Evolutionary conservation across 2,329 filamentous ascomycete species (phyloP).

Genomic region (Ceratocystis albifundus): DNA sequence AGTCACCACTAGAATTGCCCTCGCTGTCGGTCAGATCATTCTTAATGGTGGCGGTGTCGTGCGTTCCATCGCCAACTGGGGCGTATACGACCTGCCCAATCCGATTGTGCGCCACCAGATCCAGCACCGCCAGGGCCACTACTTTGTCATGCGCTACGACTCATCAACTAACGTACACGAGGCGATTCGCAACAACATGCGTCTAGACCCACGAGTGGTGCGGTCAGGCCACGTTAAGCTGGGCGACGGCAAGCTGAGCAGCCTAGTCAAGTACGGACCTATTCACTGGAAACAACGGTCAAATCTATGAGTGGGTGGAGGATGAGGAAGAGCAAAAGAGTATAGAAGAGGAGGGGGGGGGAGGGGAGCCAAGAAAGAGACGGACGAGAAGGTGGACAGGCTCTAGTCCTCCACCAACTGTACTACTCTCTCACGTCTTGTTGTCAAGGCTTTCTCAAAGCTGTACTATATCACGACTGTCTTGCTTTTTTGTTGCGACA

Average conservation of each 20-base stretch:
- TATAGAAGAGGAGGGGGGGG: not conserved
- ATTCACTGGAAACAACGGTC: slow-evolving; percentile 37
- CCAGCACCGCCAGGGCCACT: slow-evolving; percentile 74
- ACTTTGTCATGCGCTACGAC: slow-evolving; percentile 98
- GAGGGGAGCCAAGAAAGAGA: not conserved
- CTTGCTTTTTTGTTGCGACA: slow-evolving; percentile 9
- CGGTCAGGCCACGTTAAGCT: slow-evolving; percentile 78
- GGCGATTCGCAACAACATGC: slow-evolving; percentile 61
- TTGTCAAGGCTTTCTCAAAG: not conserved
- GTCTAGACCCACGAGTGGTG: slow-evolving; percentile 82
- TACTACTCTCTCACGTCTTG: not conserved
- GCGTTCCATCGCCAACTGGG: slow-evolving; percentile 91
- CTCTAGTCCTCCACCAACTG: not conserved
- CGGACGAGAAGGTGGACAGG: not conserved
- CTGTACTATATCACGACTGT: slow-evolving; percentile 17
- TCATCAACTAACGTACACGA: slow-evolving; percentile 60
- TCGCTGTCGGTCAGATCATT: slow-evolving; percentile 70
- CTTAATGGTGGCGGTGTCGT: slow-evolving; percentile 78
- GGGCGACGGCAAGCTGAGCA: slow-evolving; percentile 50
- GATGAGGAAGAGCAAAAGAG: not conserved
- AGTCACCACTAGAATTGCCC: slow-evolving; percentile 58
- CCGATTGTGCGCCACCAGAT: slow-evolving; percentile 70
- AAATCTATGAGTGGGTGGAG: not conserved
- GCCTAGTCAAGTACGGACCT: slow-evolving; percentile 39
- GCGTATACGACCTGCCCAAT: slow-evolving; percentile 74